Percentiles rank a stretch among this genome's conserved stretches.
phyloP scores from a whole-genome alignment of 768 basidiomycete genomes.

The Dacryopinax spathularia region DNA sequence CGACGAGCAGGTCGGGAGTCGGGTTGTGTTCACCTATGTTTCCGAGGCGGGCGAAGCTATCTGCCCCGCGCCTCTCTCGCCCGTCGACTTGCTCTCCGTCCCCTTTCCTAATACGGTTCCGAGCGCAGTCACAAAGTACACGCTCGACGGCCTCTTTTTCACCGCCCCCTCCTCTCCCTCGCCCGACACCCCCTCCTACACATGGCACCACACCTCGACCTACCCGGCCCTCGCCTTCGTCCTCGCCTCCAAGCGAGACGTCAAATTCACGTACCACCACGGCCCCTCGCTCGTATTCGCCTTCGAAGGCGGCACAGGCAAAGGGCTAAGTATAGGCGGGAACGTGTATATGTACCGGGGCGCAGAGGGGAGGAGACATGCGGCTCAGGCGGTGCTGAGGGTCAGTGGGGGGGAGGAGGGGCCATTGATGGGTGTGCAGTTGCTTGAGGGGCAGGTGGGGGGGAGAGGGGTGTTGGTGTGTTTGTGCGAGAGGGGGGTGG shows the following conservation, averaged over 20 bases:
- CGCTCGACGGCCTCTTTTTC: slow-evolving; percentile 59
- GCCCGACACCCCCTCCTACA: slow-evolving; percentile 19
- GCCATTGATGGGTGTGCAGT: slow-evolving; percentile 61
- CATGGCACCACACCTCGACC: slow-evolving; percentile 68
- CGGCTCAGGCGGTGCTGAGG: slow-evolving; percentile 69
- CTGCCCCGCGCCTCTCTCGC: slow-evolving; percentile 25
- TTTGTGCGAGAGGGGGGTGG: slow-evolving; percentile 61
- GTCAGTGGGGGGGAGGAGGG: slow-evolving; percentile 57
- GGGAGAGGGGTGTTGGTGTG: slow-evolving; percentile 39
- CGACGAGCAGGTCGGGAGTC: slow-evolving; percentile 56
- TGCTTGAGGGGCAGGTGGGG: slow-evolving; percentile 26
- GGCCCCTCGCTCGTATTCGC: slow-evolving; percentile 47
- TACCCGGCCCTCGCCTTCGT: slow-evolving; percentile 87
- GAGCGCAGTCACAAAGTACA: slow-evolving; percentile 43
- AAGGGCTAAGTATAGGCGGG: slow-evolving; percentile 43
- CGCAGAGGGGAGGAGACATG: slow-evolving; percentile 38
- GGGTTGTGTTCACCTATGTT: slow-evolving; percentile 55
- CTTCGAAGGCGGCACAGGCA: slow-evolving; percentile 56
- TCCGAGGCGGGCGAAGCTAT: slow-evolving; percentile 28
- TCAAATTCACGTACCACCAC: slow-evolving; percentile 71
- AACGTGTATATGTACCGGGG: slow-evolving; percentile 79
- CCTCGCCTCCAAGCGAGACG: slow-evolving; percentile 80
- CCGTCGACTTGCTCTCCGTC: slow-evolving; percentile 41
- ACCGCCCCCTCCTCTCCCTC: slow-evolving; percentile 19
- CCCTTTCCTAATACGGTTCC: slow-evolving; percentile 36